Conservation (phyloP, 2,329 filamentous ascomycete genomes). For the Colletotrichum cereale region DNA sequence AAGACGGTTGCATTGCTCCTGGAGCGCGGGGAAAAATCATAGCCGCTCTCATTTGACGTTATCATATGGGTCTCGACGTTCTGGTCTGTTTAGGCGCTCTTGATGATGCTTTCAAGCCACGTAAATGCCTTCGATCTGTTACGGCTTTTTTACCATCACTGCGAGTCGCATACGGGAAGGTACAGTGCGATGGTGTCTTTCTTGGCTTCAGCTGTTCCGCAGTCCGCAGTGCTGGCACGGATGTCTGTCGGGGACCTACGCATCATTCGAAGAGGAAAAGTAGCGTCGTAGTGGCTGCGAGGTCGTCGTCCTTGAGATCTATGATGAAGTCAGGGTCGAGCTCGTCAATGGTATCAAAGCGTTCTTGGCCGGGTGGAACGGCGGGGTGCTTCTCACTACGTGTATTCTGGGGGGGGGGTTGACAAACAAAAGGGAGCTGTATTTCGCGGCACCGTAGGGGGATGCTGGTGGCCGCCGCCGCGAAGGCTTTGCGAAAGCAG, state of each 20-base stretch:
- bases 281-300: too few species aligned
- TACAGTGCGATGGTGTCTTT: background rate
- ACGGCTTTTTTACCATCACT: conserved; percentile 4
- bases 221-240: conserved; percentile 5
- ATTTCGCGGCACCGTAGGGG: too few species aligned
- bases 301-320: too few species aligned
- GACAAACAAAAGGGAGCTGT: too few species aligned
- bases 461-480: too few species aligned
- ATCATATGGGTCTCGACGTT: conserved; percentile 6
- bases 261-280: conserved; percentile 8
- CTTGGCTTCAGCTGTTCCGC: background rate
- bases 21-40: background rate
- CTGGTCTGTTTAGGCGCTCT: background rate
- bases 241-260: conserved; percentile 6
- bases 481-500: too few species aligned
- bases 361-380: too few species aligned
- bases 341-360: too few species aligned
- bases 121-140: conserved; percentile 2
- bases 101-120: background rate
- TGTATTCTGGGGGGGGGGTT: too few species aligned
- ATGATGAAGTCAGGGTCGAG: too few species aligned
- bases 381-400: too few species aligned
- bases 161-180: background rate
- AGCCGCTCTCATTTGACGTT: background rate
- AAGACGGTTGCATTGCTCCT: conserved; percentile 15